A percentile compares a stretch with the other conserved stretches of the same genome.
These are phyloP conservation scores for Pleoardoris graminearum DNA, from an alignment of 2,329 filamentous ascomycete genomes.

Conservation along the genomic window DNA sequence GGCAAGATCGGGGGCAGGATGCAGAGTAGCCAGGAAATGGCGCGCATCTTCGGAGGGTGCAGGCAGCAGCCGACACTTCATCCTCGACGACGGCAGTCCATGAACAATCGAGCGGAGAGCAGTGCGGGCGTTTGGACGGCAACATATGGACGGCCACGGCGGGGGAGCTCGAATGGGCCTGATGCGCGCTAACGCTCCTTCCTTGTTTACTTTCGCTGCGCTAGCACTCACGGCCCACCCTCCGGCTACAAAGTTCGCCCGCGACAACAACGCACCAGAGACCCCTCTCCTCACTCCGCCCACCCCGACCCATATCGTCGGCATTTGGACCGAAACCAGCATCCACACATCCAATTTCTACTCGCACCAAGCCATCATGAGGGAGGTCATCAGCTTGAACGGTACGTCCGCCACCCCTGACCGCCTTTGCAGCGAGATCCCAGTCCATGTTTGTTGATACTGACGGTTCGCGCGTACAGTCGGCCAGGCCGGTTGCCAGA, in stretches of 20 bases:
- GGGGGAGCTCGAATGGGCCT: slow-evolving; percentile 4
- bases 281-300: slow-evolving; percentile 13
- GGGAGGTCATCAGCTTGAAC: slow-evolving; percentile 99
- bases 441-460: slow-evolving; percentile 42
- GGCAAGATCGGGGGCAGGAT: slow-evolving; percentile 37
- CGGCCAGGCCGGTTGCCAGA: slow-evolving; percentile 99
- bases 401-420: slow-evolving; percentile 66
- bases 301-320: slow-evolving; percentile 32
- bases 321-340: slow-evolving; percentile 8
- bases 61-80: background rate
- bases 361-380: slow-evolving; percentile 67
- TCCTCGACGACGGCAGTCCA: background rate
- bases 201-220: slow-evolving; percentile 6
- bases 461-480: slow-evolving; percentile 69
- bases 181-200: slow-evolving; percentile 1
- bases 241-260: slow-evolving; percentile 11
- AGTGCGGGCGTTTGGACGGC: background rate
- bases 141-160: background rate
- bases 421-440: slow-evolving; percentile 41
- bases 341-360: slow-evolving; percentile 40
- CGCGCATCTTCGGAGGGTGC: slow-evolving; percentile 39
- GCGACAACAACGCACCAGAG: slow-evolving; percentile 26
- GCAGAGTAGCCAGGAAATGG: slow-evolving; percentile 35
- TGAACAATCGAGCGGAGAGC: background rate
- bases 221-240: background rate